Base-by-base conservation (phyloP, 129 eudicot species). In the Heracleum sosnowskyi region DNA sequence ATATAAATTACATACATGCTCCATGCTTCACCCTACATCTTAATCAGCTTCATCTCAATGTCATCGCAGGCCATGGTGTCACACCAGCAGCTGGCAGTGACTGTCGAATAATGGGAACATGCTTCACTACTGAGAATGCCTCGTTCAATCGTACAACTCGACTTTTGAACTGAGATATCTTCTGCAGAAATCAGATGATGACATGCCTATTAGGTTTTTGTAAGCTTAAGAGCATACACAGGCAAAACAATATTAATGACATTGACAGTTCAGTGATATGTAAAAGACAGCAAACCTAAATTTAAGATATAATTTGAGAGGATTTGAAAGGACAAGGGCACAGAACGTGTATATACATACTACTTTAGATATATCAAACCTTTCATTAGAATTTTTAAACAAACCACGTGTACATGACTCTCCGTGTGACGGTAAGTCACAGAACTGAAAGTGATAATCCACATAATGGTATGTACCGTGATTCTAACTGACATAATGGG, bases 121-220 rank as follows among this genome's bases (percentile, higher is more conserved):
- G 85, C 82, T 84, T 93, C 87, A 93, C 98, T 46, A 93, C 83
- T 11, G 96, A 91, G 84, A 93, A 93, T 72, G 98, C 97, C 77
- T 93, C 97, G 51, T 93, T 93, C 16, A 93, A 90, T 49, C 89
- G 86, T 73, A 92, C 98, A 81, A 91, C 98, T 62, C 90, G 86
- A 73, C 79, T 91, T 93, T 87, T 91, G 75, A 93, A 87, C 86
- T 93, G 97, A 81, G 98, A 91, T 73, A 81, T 90, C 96, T 89
- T 93, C 98, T 93, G 97, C 89, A 93, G 45, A 81, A 66, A 29
- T 29, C 39, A 66, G 73, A 12, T 12, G 10, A 31, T 1, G 22
- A 3, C 33, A n/a, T 57, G 4, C 33, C 7, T 66, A 66, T 66
- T 31, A 31, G 24, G 73, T 33, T 66, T 4, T 12, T 15, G 72